phyloP scores from a whole-genome alignment of 2,329 filamentous ascomycete genomes.

The Rhynchosporium graminicola region DNA sequence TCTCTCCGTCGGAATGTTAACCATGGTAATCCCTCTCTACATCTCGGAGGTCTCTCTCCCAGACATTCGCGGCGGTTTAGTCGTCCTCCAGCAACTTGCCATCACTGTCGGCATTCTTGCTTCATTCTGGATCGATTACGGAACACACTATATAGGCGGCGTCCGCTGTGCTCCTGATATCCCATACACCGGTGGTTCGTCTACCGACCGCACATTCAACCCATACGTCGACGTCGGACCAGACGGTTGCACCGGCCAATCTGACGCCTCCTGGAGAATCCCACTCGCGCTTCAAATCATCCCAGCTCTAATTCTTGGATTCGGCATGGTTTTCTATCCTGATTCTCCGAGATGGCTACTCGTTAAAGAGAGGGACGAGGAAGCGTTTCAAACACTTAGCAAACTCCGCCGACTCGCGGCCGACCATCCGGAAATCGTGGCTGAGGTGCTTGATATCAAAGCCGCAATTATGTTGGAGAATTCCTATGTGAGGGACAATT shows the following conservation, averaged over 20 bases:
- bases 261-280: constrained; percentile 56
- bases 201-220: constrained; percentile 25
- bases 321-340: constrained; percentile 61
- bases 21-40: constrained; percentile 50
- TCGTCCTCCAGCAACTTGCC: constrained; percentile 37
- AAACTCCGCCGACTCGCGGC: constrained; percentile 49
- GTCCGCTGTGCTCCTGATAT: constrained; percentile 30
- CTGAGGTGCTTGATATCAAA: constrained; percentile 61
- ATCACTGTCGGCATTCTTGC: constrained; percentile 38
- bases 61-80: constrained; percentile 35
- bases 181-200: constrained; percentile 29
- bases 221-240: constrained; percentile 30
- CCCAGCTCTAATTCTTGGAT: constrained; percentile 53
- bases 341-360: constrained; percentile 60
- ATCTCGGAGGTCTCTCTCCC: constrained; percentile 39
- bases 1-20: constrained; percentile 50
- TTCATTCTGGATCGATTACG: constrained; percentile 39
- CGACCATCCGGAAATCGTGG: constrained; percentile 52
- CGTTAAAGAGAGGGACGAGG: constrained; percentile 55
- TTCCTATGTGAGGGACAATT: constrained; percentile 50
- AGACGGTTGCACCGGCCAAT: constrained; percentile 31
- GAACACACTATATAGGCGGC: constrained; percentile 36
- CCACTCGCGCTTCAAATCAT: constrained; percentile 57
- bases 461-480: constrained; percentile 60
- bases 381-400: constrained; percentile 52